A percentile compares a stretch with the other conserved stretches of the same genome.
These are phyloP conservation scores for Stagonosporopsis rhizophila DNA, from an alignment of 2,329 filamentous ascomycete genomes.

Conservation along the genomic window DNA sequence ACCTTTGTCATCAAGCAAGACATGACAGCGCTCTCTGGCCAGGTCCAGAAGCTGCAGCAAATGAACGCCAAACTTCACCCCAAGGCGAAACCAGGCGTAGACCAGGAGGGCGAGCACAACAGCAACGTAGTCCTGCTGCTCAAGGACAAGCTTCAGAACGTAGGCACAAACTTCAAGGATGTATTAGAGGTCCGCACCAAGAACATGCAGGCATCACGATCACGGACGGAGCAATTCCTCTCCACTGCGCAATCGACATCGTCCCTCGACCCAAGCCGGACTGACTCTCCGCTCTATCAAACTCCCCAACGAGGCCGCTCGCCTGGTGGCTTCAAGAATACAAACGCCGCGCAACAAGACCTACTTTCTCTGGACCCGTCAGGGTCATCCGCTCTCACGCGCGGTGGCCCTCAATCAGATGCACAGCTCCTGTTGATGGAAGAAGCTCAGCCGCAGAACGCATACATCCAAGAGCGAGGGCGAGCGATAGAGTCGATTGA, in stretches of 20 bases:
- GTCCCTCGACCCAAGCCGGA: slow-evolving; percentile 68
- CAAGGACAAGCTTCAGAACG: slow-evolving; percentile 89
- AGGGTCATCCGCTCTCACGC: slow-evolving; percentile 53
- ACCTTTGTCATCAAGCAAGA: slow-evolving; percentile 99
- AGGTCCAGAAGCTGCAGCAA: slow-evolving; percentile 82
- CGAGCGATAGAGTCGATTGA: slow-evolving; percentile 98
- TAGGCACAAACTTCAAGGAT: slow-evolving; percentile 95
- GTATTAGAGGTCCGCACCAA: slow-evolving; percentile 95
- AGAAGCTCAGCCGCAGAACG: slow-evolving; percentile 82
- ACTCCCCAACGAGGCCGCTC: slow-evolving; percentile 72
- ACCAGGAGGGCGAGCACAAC: slow-evolving; percentile 94
- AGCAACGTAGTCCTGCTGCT: slow-evolving; percentile 94
- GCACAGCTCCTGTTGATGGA: slow-evolving; percentile 89
- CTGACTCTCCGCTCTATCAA: slow-evolving; percentile 85
- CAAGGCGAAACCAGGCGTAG: slow-evolving; percentile 55
- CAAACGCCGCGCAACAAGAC: slow-evolving; percentile 62
- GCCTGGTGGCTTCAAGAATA: slow-evolving; percentile 54
- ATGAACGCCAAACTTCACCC: slow-evolving; percentile 81
- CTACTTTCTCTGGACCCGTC: slow-evolving; percentile 82
- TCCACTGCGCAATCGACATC: slow-evolving; percentile 77
- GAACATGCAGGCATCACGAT: slow-evolving; percentile 94
- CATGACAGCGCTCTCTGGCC: slow-evolving; percentile 81
- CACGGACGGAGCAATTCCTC: slow-evolving; percentile 95
- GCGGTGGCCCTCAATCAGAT: slow-evolving; percentile 69
- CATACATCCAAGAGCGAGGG: slow-evolving; percentile 90